These are phyloP conservation scores for Rhodotorula paludigena DNA, from an alignment of 768 basidiomycete species.

Conservation along the genomic window DNA sequence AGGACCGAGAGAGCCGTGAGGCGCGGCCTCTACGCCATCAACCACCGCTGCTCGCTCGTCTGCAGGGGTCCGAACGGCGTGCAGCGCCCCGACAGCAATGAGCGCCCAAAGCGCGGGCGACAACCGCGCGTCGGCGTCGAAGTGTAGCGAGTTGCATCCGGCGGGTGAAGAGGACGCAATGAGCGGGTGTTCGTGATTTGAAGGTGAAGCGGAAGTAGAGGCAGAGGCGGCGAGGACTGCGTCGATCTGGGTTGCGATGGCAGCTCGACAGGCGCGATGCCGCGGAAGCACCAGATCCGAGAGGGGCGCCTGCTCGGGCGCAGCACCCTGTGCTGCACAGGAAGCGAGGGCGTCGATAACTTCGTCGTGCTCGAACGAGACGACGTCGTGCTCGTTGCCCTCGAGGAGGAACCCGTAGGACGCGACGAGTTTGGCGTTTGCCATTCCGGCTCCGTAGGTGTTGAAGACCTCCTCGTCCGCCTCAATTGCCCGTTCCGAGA, in stretches of 20 bases:
- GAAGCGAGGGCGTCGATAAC: too few species aligned
- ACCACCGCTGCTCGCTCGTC: too few species aligned
- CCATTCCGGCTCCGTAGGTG: constrained; percentile 58
- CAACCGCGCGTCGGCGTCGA: constrained; percentile 37
- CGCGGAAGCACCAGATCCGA: too few species aligned
- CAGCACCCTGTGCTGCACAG: too few species aligned
- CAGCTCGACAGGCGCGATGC: too few species aligned
- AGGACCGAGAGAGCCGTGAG: too few species aligned
- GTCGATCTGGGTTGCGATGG: too few species aligned
- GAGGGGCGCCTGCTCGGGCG: too few species aligned
- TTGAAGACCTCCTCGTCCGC: constrained; percentile 64
- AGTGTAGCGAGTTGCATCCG: neutral
- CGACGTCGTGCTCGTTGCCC: constrained; percentile 60
- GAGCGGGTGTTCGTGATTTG: constrained; percentile 4
- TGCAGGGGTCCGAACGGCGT: neutral
- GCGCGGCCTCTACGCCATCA: too few species aligned
- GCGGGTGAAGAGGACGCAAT: neutral
- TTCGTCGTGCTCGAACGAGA: constrained; percentile 16
- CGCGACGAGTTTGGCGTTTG: constrained; percentile 62
- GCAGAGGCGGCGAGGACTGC: too few species aligned
- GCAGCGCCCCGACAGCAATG: neutral
- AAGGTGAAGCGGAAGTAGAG: too few species aligned
- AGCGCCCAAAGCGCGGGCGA: constrained; percentile 15
- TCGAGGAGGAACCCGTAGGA: constrained; percentile 73
- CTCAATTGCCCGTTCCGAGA: constrained; percentile 56